Evolutionary conservation across 2,329 filamentous ascomycete genomes (phyloP), one percentile per base, ranked within the genome.

Genomic region (Colletotrichum salicis): DNA sequence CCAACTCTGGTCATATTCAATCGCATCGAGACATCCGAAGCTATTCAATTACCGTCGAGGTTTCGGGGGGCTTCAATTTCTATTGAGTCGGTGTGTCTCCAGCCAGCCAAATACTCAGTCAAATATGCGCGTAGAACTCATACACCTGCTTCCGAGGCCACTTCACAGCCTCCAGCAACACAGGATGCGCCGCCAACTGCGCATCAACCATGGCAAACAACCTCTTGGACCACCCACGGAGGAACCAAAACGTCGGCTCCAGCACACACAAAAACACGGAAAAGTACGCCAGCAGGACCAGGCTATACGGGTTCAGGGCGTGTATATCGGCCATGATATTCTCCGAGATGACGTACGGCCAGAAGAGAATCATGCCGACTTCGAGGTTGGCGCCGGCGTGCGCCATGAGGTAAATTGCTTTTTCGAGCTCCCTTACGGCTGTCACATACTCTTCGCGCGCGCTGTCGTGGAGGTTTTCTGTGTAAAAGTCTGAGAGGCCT

Each of bases 201-300:
- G 5, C 33, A 11, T 80, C 78, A 55, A 76, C 73, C 3, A 75
- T 62, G 12, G 27, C 57, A 13, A 80, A 64, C 1, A 76, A 7
- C 29, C 75, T 73, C 22, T 54, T 70, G 19, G 76, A 71, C 79
- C 78, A 80, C 2, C 78, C 77, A 63, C 70, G 74, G 2, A 74
- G 7, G 55, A 67, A 78, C 79, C 79, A 80, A 62, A 75, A 79
- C 15, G 54, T 65, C 37, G 65, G 76, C 51, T 80, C 78, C 4
- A 78, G 29, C 5, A 71, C 61, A 27, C 77, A 73, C n/a, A 79
- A 61, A 15, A 76, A 71, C 0, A 80, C 70, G 15, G 74, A 65
- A 33, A 76, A 77, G 45, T 80, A 68, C 5, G 76, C 74, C n/a
- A 80, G 60, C 3, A 80, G 65, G 7, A 80, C 64, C 31, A 79